Evolutionary conservation across 2,329 filamentous ascomycete genomes (phyloP).

Genomic region (Leptosphaerulina australis): DNA sequence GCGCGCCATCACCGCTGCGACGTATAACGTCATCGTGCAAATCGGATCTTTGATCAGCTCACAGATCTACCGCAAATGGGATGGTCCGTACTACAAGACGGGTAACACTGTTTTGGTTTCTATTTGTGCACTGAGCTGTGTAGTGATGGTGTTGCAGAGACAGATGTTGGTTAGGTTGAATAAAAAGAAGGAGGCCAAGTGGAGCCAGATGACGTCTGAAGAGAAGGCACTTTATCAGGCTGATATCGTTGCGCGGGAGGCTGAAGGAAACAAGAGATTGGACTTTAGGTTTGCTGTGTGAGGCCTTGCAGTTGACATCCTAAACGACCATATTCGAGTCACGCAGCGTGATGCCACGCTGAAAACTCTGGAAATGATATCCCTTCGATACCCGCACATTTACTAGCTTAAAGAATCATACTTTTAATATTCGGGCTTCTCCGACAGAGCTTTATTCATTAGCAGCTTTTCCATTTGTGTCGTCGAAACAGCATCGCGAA

Average conservation of each 20-base stretch:
- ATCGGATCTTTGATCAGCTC: slow-evolving; percentile 48
- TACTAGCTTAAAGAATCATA: not conserved
- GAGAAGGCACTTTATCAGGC: slow-evolving; percentile 58
- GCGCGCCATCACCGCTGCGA: slow-evolving; percentile 65
- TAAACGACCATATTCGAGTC: too few species aligned
- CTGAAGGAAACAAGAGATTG: slow-evolving; percentile 49
- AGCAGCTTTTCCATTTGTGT: not conserved
- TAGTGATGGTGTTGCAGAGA: slow-evolving; percentile 57
- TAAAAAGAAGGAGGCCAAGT: slow-evolving; percentile 52
- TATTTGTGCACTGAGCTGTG: slow-evolving; percentile 56
- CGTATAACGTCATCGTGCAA: slow-evolving; percentile 63
- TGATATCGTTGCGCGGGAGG: slow-evolving; percentile 37
- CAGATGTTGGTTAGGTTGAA: slow-evolving; percentile 47
- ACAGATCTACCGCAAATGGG: slow-evolving; percentile 59
- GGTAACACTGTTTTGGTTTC: slow-evolving; percentile 61
- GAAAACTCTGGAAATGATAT: not conserved
- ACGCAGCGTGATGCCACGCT: not conserved
- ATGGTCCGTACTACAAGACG: slow-evolving; percentile 60
- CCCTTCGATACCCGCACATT: not conserved
- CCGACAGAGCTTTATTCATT: not conserved
- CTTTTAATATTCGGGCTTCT: not conserved
- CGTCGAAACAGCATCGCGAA: not conserved
- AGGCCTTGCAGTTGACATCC: not conserved
- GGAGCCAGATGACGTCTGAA: slow-evolving; percentile 57
- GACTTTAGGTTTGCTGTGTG: slow-evolving; percentile 47